Percentiles rank a stretch among this genome's conserved stretches.
Conservation (phyloP, 768 basidiomycete species). For the Filobasidium floriforme region DNA sequence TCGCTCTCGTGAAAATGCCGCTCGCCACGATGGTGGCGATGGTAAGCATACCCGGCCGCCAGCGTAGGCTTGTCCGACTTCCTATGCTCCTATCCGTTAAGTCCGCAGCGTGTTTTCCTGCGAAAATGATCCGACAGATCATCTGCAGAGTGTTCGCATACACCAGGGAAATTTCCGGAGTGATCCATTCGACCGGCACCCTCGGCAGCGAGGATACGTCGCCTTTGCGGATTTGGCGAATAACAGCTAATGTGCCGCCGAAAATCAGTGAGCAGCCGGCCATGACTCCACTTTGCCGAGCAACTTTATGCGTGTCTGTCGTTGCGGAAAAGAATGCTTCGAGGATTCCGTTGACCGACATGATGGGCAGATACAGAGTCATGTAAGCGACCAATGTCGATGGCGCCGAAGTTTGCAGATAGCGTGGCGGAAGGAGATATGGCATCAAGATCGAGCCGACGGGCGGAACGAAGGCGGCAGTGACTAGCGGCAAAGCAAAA, state of each 20-base stretch:
- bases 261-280: conserved; percentile 65
- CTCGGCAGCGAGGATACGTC: conserved; percentile 33
- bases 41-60: neutral
- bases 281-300: conserved; percentile 66
- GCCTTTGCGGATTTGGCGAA: conserved; percentile 46
- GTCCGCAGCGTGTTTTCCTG: conserved; percentile 24
- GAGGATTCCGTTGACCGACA: conserved; percentile 81
- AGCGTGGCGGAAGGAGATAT: conserved; percentile 56
- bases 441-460: conserved; percentile 65
- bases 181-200: conserved; percentile 13
- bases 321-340: conserved; percentile 85
- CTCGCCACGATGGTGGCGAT: neutral
- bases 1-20: too few species aligned
- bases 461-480: conserved; percentile 65
- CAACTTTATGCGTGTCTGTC: conserved; percentile 61
- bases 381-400: conserved; percentile 69
- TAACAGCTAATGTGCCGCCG: conserved; percentile 50
- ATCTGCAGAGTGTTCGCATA: conserved; percentile 33
- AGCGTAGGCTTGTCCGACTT: neutral
- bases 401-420: conserved; percentile 68
- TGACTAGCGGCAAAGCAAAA: conserved; percentile 58
- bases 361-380: conserved; percentile 71
- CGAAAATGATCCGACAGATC: conserved; percentile 36
- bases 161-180: conserved; percentile 30
- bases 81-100: neutral